phyloP scores from a whole-genome alignment of 163 green algal species.

The Scenedesmus sp. region DNA sequence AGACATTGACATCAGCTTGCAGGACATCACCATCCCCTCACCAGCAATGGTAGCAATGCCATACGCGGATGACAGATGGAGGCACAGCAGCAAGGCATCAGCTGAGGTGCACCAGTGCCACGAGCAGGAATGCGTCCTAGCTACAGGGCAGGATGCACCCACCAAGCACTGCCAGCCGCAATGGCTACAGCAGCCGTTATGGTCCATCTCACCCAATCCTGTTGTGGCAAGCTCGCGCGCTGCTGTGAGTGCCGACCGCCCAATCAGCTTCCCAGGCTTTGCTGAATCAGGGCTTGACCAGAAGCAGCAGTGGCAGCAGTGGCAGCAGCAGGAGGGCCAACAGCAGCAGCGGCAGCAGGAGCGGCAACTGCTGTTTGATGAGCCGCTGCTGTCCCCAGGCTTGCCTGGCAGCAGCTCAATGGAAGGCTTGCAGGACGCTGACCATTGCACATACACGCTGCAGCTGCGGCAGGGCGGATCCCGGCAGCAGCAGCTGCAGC shows the following conservation, averaged over 20 bases:
- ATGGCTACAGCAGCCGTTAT: not conserved
- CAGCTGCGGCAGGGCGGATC: not conserved
- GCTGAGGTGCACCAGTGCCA: not conserved
- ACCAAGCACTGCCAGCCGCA: not conserved
- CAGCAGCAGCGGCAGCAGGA: not conserved
- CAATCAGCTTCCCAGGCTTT: not conserved
- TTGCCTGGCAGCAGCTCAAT: not conserved
- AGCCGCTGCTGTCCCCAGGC: not conserved
- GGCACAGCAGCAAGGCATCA: not conserved
- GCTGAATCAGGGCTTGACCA: not conserved
- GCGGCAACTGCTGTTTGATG: not conserved
- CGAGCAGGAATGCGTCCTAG: not conserved
- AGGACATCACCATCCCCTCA: not conserved
- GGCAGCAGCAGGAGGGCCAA: not conserved
- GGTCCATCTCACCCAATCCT: not conserved
- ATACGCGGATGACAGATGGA: not conserved
- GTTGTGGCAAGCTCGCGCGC: not conserved
- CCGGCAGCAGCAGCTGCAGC: slow-evolving; percentile 7
- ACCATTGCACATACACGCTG: not conserved
- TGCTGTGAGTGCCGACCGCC: not conserved
- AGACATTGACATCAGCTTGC: slow-evolving; percentile 9
- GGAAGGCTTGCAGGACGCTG: not conserved
- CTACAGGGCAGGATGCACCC: not conserved
- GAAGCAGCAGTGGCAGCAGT: not conserved
- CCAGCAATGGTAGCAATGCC: not conserved